Evolutionary conservation across 208 protist species (phyloP).

Genomic region (Wallacemonas sp.): DNA sequence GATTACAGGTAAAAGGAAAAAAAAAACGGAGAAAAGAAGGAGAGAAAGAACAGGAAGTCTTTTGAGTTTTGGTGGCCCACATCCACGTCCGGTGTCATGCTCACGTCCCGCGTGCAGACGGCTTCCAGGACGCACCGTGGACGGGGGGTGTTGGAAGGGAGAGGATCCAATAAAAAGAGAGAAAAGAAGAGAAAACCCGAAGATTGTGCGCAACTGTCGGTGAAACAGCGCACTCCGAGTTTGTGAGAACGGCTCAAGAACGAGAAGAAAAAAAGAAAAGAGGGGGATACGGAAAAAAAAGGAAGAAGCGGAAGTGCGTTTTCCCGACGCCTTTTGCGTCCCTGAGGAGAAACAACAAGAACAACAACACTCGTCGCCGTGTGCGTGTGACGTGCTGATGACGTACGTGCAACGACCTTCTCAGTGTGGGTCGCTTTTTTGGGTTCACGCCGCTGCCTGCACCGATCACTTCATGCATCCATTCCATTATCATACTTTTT

Average conservation of each 20-base stretch:
- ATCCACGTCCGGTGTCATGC: neutral
- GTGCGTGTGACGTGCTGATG: too few relatives aligned
- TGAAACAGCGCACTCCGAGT: neutral
- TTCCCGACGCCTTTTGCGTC: too few relatives aligned
- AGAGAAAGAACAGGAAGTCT: conserved; percentile 8
- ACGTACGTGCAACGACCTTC: too few relatives aligned
- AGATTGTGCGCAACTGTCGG: neutral
- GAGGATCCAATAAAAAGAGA: conserved; percentile 12
- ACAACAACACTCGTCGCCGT: neutral
- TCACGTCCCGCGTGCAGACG: neutral
- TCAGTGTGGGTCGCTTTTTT: too few relatives aligned
- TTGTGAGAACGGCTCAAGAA: neutral
- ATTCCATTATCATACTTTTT: neutral
- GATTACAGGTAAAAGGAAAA: conserved; percentile 7
- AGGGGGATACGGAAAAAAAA: neutral
- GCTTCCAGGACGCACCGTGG: neutral
- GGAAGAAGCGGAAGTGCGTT: too few relatives aligned
- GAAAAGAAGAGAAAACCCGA: neutral
- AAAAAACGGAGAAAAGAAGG: neutral
- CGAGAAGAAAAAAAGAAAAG: neutral
- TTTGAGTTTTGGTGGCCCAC: neutral
- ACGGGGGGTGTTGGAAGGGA: neutral
- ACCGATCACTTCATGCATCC: too few relatives aligned
- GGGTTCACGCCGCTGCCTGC: too few relatives aligned
- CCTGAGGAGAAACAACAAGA: neutral